A percentile compares a stretch with the other conserved stretches of the same genome.
phyloP scores from a whole-genome alignment of 1,284 basidiomycete species.

The Microbotryum lychnidis-dioicae region DNA sequence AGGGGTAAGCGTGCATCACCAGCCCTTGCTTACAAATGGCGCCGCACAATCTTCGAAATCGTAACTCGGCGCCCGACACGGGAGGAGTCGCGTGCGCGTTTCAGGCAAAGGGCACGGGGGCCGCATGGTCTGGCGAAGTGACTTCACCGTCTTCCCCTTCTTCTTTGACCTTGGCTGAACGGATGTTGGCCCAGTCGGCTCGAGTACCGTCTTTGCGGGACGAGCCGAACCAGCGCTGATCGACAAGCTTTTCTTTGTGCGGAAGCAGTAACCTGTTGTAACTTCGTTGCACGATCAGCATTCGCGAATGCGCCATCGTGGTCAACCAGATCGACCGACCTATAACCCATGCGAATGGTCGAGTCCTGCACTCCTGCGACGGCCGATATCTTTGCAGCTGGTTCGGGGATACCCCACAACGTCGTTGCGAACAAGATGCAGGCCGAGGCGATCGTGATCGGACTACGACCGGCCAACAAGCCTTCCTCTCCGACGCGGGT shows the following conservation, averaged over 20 bases:
- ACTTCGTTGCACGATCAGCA: not conserved
- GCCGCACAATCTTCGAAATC: too few species aligned
- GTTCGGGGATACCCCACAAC: slow-evolving; percentile 64
- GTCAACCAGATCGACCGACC: slow-evolving; percentile 27
- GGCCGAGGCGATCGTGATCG: slow-evolving; percentile 91
- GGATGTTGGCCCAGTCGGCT: slow-evolving; percentile 13
- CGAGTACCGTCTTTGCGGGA: slow-evolving; percentile 1
- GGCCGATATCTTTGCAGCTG: slow-evolving; percentile 75
- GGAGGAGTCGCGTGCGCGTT: too few species aligned
- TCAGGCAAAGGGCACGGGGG: too few species aligned
- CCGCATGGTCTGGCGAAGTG: too few species aligned
- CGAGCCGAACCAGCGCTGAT: slow-evolving; percentile 29
- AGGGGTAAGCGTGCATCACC: too few species aligned
- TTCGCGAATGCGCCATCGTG: not conserved
- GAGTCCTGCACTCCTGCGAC: slow-evolving; percentile 97
- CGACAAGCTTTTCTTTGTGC: slow-evolving; percentile 27
- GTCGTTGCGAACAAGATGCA: slow-evolving; percentile 89
- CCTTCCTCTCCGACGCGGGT: slow-evolving; percentile 69
- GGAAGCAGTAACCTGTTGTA: slow-evolving; percentile 23
- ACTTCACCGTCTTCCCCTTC: too few species aligned
- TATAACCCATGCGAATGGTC: slow-evolving; percentile 68
- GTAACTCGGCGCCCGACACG: too few species aligned
- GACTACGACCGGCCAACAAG: slow-evolving; percentile 84
- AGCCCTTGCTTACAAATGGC: too few species aligned
- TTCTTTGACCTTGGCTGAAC: too few species aligned